Evolutionary conservation across 2,329 filamentous ascomycete genomes (phyloP), one percentile per base, ranked within the genome.

Genomic region (Zymoseptoria brevis): DNA sequence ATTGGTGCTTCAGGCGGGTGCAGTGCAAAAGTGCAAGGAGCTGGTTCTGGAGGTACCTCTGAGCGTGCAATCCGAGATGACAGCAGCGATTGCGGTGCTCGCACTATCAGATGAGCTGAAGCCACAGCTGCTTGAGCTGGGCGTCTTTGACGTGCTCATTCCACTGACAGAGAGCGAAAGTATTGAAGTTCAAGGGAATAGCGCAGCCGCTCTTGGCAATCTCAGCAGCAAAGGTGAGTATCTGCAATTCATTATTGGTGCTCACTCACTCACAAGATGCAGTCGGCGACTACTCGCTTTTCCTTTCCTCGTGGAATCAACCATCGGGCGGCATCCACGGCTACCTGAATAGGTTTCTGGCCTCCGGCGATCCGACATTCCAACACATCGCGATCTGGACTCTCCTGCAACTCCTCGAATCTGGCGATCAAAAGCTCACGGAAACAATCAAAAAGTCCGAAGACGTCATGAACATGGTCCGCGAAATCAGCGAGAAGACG

Each of bases 331-430:
- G 94, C 52, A 96, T 99, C 62, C 92, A 96, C 71, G 94, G 94
- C 57, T 99, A 99, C 72, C 82, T 99, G 41, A 89, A 87, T 68
- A 87, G 93, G 57, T 99, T 99, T 80, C 81, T 99, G 19, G 89
- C 89, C 51, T 96, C 91, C 64, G 93, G 92, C 49, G 94, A 99
- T 72, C 87, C 94, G 0, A 99, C 94, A 0, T 99, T 99, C 80
- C 94, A 99, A 75, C 94, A 99, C 73, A 99, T 99, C 71, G 94
- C 94, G 55, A 96, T 97, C 64, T 99, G 94, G 94, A 99, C 94
- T 1, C 78, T 99, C 53, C 83, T 99, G 3, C 94, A 99, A 72
- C 83, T 99, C 4, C 86, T 99, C 55, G 94, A 99, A 75, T 96
- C 93, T 0, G 92, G 96, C 73, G 93, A 99, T 72, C 87, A 89